Base-by-base conservation (phyloP, 108 stramenopile species). In the Skeletonema grethae region DNA sequence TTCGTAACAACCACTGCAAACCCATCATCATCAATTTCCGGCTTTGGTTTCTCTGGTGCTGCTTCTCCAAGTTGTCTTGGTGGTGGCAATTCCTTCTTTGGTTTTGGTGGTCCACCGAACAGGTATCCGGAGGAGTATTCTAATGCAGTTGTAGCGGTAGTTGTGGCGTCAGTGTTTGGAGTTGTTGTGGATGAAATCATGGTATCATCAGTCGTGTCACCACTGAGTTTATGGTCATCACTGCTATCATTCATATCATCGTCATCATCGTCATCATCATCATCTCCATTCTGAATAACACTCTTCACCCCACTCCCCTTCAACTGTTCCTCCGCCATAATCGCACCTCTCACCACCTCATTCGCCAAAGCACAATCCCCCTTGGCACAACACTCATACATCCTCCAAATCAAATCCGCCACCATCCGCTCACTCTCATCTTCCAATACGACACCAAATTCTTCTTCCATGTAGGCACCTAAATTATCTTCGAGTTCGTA, bases 381-480 rank as follows among this genome's bases (percentile, higher is more conserved):
- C 43, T 72, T 70, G 7, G 56, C 77, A 75, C 91, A 92, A 2
- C 53, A 55, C 32, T 93, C 91, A 72, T 91, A 93, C 90, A 95
- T 88, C 10, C 60, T 75, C 30, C 77, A 91, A 61, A 95, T 84
- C 12, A 80, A 65, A 53, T 82, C 85, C 4, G 94, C 90, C 8
- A 95, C 67, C 81, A 93, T 86, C 32, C 77, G 61, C 53, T 95
- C 94, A 9, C 84, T 85, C 20, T 79, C 77, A 57, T 95, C 94
- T 69, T 95, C 94, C 62, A 95, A 53, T 8, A 87, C 79, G 0
- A 95, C 85, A n/a, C 87, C 85, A 72, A 93, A 93, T 67, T 95
- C 90, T 69, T 95, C 91, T 69, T 95, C 94, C 83, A 95, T 84
- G 63, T 90, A 95, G 29, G 82, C 84, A 5, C 85, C 79, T 57